Evolutionary conservation across 208 protist genomes (phyloP).

Genomic region (Trichomonas gallinae): DNA sequence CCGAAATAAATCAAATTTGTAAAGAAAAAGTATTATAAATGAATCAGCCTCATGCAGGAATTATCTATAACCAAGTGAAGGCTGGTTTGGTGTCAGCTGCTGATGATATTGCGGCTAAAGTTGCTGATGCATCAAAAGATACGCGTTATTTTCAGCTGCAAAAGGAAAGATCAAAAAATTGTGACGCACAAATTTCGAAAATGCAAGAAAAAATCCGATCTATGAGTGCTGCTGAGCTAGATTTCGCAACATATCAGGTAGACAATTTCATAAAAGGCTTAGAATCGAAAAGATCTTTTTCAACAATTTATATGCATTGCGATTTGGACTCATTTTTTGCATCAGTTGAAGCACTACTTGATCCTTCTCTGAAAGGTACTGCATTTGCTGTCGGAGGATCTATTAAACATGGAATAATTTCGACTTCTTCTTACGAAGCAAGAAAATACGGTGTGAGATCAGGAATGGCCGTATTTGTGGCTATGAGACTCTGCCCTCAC

Average conservation of each 20-base stretch:
- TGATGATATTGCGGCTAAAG: neutral
- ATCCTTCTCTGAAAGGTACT: neutral
- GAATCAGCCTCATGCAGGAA: neutral
- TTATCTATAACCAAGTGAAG: slow-evolving; percentile 3
- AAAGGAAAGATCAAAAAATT: neutral
- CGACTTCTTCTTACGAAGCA: slow-evolving; percentile 12
- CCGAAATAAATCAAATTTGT: no score
- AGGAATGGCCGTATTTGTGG: slow-evolving; percentile 21
- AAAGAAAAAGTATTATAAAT: neutral
- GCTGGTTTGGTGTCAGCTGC: neutral
- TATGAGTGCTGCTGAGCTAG: neutral
- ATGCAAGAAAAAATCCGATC: neutral
- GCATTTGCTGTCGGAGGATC: slow-evolving; percentile 21
- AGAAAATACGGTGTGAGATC: neutral
- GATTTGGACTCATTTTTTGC: slow-evolving; percentile 10
- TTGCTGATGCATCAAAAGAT: neutral
- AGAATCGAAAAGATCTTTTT: neutral
- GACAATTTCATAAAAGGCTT: neutral
- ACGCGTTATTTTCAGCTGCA: neutral
- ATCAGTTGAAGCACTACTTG: neutral
- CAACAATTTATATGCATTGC: neutral
- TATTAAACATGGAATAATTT: neutral
- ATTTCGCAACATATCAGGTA: neutral
- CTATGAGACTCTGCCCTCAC: neutral
- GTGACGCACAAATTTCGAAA: neutral